Conservation (phyloP, 1,284 basidiomycete genomes). For the Meira miltonrushii region DNA sequence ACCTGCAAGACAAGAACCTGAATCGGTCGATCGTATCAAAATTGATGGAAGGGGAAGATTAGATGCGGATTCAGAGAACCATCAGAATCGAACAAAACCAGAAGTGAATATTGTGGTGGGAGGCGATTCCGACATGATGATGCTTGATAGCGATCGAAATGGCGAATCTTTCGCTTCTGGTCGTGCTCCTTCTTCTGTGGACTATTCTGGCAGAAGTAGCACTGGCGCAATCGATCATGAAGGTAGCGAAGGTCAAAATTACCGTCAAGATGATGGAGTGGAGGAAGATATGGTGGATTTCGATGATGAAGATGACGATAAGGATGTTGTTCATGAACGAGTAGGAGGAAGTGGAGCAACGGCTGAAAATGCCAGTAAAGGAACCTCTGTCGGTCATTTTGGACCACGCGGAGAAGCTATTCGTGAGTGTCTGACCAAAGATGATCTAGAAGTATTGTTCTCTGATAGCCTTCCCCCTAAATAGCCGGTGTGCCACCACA, state of each 20-base stretch:
- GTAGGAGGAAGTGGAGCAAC: slow-evolving; percentile 9
- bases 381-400: slow-evolving; percentile 8
- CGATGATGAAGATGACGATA: slow-evolving; percentile 6
- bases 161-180: slow-evolving; percentile 20
- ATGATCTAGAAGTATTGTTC: not conserved
- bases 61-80: not conserved
- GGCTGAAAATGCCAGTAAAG: slow-evolving; percentile 11
- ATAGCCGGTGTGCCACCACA: slow-evolving; percentile 41
- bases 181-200: slow-evolving; percentile 30
- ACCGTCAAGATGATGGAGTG: not conserved
- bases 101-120: too few species aligned
- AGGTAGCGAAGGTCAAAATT: not conserved
- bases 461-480: not conserved
- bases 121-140: not conserved
- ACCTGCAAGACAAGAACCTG: not conserved
- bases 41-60: not conserved
- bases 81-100: too few species aligned
- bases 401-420: slow-evolving; percentile 7
- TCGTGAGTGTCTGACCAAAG: not conserved
- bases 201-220: slow-evolving; percentile 23
- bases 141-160: not conserved
- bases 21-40: slow-evolving; percentile 1
- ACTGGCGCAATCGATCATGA: slow-evolving; percentile 10
- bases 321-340: slow-evolving; percentile 8
- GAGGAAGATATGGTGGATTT: not conserved